phyloP scores from a whole-genome alignment of 176 grass and related monocot genomes.

The Ensete ventricosum region DNA sequence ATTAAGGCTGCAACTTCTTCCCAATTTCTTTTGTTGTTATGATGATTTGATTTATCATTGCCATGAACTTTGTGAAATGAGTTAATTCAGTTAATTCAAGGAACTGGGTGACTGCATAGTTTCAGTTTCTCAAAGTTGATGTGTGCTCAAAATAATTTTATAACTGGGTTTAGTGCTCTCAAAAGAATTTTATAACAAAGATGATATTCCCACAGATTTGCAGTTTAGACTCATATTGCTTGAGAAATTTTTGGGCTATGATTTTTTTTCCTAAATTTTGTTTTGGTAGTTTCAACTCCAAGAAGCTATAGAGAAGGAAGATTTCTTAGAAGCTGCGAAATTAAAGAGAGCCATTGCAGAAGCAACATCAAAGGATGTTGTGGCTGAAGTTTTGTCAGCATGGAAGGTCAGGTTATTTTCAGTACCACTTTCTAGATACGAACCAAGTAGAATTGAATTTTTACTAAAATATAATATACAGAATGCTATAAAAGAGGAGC shows the following conservation, averaged over 20 bases:
- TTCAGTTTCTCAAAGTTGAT: no score
- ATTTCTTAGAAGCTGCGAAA: slow-evolving; percentile 59
- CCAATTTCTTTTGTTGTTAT: no score
- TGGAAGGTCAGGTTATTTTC: slow-evolving; percentile 44
- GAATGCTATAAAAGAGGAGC: slow-evolving; percentile 67
- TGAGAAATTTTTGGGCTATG: background rate
- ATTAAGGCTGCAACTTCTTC: no score
- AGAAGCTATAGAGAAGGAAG: slow-evolving; percentile 74
- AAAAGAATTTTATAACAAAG: no score
- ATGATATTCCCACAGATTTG: background rate
- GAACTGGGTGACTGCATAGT: no score
- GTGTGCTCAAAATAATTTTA: no score
- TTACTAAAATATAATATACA: slow-evolving; percentile 1
- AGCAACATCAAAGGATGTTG: slow-evolving; percentile 40
- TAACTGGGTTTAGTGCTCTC: no score
- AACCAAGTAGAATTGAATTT: background rate
- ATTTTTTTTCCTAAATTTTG: background rate
- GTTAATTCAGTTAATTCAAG: no score
- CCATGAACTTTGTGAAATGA: no score
- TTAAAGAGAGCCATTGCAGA: slow-evolving; percentile 53
- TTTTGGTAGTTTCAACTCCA: slow-evolving; percentile 57
- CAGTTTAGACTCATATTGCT: background rate
- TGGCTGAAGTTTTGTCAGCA: slow-evolving; percentile 52
- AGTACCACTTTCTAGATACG: background rate
- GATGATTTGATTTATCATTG: no score